Conservation (phyloP, 352 stramenopile genomes). For the Phytopythium helicoides region DNA sequence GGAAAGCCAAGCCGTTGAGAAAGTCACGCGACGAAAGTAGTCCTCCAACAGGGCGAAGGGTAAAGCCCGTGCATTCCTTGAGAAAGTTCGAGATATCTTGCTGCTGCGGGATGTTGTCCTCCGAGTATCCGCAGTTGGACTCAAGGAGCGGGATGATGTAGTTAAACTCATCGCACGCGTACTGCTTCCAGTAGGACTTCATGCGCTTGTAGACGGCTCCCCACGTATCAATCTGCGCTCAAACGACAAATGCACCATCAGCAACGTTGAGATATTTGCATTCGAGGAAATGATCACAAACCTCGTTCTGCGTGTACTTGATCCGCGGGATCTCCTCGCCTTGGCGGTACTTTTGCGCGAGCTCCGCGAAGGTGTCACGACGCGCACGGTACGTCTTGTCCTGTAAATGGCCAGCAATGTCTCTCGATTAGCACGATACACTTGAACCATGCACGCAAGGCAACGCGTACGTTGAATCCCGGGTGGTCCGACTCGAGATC, state of each 20-base stretch:
- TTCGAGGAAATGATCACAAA: conserved; percentile 30
- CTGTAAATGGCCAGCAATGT: conserved; percentile 15
- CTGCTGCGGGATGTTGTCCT: conserved; percentile 95
- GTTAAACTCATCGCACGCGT: conserved; percentile 97
- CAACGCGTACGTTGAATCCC: conserved; percentile 85
- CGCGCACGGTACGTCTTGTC: conserved; percentile 90
- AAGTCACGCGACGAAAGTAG: conserved; percentile 97
- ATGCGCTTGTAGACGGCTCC: conserved; percentile 92
- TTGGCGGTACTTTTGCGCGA: conserved; percentile 89
- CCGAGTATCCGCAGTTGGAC: conserved; percentile 92
- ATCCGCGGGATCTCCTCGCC: conserved; percentile 91
- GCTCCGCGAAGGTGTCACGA: conserved; percentile 84
- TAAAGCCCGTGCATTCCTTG: conserved; percentile 89
- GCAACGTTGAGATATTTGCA: neutral
- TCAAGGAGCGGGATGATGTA: conserved; percentile 93
- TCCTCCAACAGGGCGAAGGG: conserved; percentile 92
- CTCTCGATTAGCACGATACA: neutral
- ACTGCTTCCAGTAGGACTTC: conserved; percentile 91
- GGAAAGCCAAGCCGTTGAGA: conserved; percentile 96
- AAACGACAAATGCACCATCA: neutral
- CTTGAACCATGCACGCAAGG: neutral
- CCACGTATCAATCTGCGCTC: conserved; percentile 77
- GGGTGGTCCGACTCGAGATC: conserved; percentile 93
- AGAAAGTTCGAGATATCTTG: conserved; percentile 95
- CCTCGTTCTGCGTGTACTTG: conserved; percentile 94